These are phyloP conservation scores for Coriolopsis trogii DNA, from an alignment of 1,284 basidiomycete genomes.

Conservation along the genomic window DNA sequence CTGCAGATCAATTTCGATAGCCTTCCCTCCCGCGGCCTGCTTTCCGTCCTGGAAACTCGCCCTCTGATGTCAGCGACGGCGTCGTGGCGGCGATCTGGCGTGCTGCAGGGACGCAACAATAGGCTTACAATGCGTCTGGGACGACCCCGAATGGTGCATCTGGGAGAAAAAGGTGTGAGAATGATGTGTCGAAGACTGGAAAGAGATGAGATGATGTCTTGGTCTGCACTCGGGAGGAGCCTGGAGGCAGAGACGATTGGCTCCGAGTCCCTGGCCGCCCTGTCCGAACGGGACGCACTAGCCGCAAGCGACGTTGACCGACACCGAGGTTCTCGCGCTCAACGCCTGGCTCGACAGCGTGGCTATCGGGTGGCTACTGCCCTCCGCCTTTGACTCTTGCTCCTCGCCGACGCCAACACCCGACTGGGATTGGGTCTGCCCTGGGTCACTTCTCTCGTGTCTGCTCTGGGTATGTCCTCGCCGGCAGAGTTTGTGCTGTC, in stretches of 20 bases:
- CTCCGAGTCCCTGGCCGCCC: too few relatives aligned
- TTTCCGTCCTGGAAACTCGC: background rate
- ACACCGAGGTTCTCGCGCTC: slow-evolving; percentile 24
- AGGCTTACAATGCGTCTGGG: background rate
- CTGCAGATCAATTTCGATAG: slow-evolving; percentile 17
- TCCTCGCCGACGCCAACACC: too few relatives aligned
- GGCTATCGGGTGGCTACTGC: too few relatives aligned
- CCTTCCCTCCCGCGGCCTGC: slow-evolving; percentile 8
- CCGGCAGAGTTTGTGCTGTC: too few relatives aligned
- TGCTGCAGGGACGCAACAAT: slow-evolving; percentile 1
- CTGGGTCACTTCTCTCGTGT: too few relatives aligned
- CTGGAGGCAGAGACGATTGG: slow-evolving; percentile 23
- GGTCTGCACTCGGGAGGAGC: too few relatives aligned
- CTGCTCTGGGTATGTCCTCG: too few relatives aligned
- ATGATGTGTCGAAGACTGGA: slow-evolving; percentile 7
- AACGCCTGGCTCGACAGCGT: slow-evolving; percentile 17
- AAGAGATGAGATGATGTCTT: slow-evolving; percentile 15
- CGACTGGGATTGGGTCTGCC: too few relatives aligned
- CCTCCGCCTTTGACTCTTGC: too few relatives aligned
- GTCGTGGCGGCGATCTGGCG: slow-evolving; percentile 10
- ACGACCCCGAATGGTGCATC: background rate
- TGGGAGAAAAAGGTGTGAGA: slow-evolving; percentile 13
- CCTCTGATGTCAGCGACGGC: slow-evolving; percentile 6
- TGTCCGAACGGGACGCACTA: slow-evolving; percentile 9
- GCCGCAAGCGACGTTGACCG: slow-evolving; percentile 23